Evolutionary conservation across 2,329 filamentous ascomycete species (phyloP).

Genomic region (Nemania bipapillata): DNA sequence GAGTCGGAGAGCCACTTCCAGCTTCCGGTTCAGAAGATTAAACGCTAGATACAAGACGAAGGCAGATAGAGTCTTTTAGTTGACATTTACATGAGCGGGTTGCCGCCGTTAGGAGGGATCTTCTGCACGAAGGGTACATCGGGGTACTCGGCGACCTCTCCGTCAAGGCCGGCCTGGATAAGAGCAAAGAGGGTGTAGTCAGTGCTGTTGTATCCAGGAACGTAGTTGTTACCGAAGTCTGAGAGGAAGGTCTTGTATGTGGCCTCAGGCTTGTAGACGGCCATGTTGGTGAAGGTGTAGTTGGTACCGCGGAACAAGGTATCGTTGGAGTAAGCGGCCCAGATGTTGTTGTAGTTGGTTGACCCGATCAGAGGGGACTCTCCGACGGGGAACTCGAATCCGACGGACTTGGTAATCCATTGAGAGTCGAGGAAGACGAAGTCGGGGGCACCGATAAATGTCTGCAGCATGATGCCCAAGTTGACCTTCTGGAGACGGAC

Average conservation of each 20-base stretch:
- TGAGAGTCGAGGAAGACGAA: constrained; percentile 30
- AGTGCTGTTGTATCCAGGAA: constrained; percentile 30
- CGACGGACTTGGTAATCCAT: constrained; percentile 33
- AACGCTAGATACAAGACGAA: constrained; percentile 21
- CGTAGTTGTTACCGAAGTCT: constrained; percentile 24
- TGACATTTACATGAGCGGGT: constrained; percentile 30
- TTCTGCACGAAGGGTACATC: constrained; percentile 35
- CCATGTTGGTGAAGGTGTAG: constrained; percentile 37
- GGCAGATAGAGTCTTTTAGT: background rate
- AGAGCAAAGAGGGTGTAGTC: constrained; percentile 21
- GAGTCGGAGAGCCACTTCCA: background rate
- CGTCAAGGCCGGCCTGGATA: constrained; percentile 24
- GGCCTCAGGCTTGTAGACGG: constrained; percentile 31
- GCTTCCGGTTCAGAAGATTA: background rate
- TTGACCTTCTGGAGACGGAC: constrained; percentile 37
- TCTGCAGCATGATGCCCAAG: constrained; percentile 35
- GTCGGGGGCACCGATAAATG: constrained; percentile 26
- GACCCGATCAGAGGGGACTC: constrained; percentile 29
- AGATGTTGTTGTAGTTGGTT: constrained; percentile 33
- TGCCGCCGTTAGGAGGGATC: constrained; percentile 25
- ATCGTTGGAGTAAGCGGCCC: constrained; percentile 28
- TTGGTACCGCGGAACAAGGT: constrained; percentile 36
- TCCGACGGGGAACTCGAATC: constrained; percentile 31
- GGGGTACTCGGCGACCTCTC: constrained; percentile 24
- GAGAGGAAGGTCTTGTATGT: constrained; percentile 34